Base-by-base conservation (phyloP, 768 basidiomycete genomes). In the Russula vinacea region DNA sequence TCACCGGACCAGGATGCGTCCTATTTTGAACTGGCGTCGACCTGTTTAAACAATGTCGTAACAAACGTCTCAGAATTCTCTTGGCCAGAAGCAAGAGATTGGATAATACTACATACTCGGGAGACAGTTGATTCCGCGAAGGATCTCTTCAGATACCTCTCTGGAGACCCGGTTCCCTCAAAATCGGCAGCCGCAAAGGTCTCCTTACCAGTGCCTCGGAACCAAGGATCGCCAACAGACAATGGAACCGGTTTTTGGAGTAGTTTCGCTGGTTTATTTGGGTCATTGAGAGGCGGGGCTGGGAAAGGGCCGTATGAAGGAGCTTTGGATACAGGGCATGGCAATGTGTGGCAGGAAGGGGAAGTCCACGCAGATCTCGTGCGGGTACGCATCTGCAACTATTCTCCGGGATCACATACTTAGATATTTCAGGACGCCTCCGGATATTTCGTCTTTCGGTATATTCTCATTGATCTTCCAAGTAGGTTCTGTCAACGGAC, bases 291-390 rank as follows among this genome's bases (percentile, higher is more conserved):
- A 59, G 80, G 80, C 67, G 76, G 78, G 49, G 69, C 74, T 37
- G 74, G 72, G 55, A 73, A 71, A 56, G 73, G 69, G 51, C 65
- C 66, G 44, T 66, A 61, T 0, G 77, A 76, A 58, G 62, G 76
- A 7, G 68, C 62, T 16, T 65, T 71, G 22, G 76, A 77, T 39
- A 57, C 56, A 33, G 63, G 71, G 24, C 75, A 76, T 24, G 81
- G 80, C 14, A 77, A 76, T 62, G 70, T 76, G 19, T 89, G 81
- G 75, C 85, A 80, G 19, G 89, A 92, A 65, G 90, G 91, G 9
- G 89, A 92, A 69, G 88, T 89, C 10, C 91, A 92, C 73, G 91
- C 84, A 10, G 86, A 89, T 74, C 80, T 91, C 47, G 78, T 91
- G 64, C 83, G 83, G 79, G 90, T 90, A 74, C 62, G 83, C 77